phyloP scores from a whole-genome alignment of 2,329 filamentous ascomycete species.

The Fusarium nurragi region DNA sequence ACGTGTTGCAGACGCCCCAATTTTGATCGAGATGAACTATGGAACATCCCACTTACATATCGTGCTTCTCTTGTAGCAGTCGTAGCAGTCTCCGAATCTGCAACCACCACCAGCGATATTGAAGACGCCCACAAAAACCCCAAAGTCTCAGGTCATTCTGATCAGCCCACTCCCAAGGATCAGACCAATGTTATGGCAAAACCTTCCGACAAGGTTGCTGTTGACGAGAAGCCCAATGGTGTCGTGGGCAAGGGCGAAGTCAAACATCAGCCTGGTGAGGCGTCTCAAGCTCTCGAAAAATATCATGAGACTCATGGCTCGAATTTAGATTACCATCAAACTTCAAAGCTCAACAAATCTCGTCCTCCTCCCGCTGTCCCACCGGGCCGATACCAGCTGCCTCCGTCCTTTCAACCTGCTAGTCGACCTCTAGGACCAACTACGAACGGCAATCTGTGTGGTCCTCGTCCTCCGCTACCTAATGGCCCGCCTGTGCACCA shows the following conservation, averaged over 20 bases:
- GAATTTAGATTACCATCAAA: constrained; percentile 26
- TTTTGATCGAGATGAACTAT: neutral
- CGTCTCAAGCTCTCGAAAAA: neutral
- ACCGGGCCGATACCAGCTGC: constrained; percentile 55
- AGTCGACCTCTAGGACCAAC: constrained; percentile 45
- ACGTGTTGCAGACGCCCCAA: constrained; percentile 24
- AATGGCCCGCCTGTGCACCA: constrained; percentile 58
- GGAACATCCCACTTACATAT: constrained; percentile 22
- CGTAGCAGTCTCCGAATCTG: constrained; percentile 29
- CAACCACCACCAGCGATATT: constrained; percentile 25
- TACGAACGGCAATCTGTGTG: constrained; percentile 49
- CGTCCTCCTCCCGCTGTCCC: constrained; percentile 48
- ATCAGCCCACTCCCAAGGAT: constrained; percentile 39
- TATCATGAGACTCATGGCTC: constrained; percentile 8
- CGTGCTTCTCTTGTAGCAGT: constrained; percentile 9
- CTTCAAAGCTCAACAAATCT: constrained; percentile 32
- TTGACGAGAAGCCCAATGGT: constrained; percentile 31
- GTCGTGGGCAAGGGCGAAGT: constrained; percentile 21
- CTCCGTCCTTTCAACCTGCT: constrained; percentile 54
- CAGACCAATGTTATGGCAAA: constrained; percentile 19
- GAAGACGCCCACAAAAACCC: constrained; percentile 27
- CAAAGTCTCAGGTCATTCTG: constrained; percentile 27
- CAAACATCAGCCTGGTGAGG: constrained; percentile 34
- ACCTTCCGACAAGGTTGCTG: constrained; percentile 8
- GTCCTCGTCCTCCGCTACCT: constrained; percentile 47